Percentiles rank a stretch among this genome's conserved stretches.
phyloP scores from a whole-genome alignment of 176 grass and related monocot genomes.

The Alopecurus myosuroides region DNA sequence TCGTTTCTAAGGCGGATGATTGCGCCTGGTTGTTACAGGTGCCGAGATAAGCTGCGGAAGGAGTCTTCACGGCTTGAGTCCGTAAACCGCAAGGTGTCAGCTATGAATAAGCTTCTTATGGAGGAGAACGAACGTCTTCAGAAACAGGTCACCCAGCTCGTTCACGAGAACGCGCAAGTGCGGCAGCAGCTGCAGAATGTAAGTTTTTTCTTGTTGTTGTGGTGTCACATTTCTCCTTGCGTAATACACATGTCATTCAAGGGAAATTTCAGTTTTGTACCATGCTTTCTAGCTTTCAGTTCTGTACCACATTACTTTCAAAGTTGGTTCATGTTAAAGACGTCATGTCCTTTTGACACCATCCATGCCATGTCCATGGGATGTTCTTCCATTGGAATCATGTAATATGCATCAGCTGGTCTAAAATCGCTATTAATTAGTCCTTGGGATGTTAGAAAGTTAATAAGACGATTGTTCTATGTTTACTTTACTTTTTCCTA shows the following conservation, averaged over 20 bases:
- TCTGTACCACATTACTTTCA: not conserved
- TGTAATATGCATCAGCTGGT: no score
- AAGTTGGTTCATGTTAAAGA: not conserved
- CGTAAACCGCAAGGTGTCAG: constrained; percentile 84
- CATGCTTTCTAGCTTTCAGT: not conserved
- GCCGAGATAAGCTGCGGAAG: constrained; percentile 91
- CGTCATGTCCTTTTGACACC: no score
- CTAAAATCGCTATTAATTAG: not conserved
- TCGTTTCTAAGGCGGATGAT: not conserved
- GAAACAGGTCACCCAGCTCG: constrained; percentile 92
- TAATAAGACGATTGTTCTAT: not conserved
- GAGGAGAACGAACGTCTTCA: constrained; percentile 98
- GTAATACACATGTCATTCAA: not conserved
- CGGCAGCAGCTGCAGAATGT: constrained; percentile 90
- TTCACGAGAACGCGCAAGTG: constrained; percentile 88
- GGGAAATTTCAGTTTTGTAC: not conserved
- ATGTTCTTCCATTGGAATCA: no score
- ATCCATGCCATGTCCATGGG: no score
- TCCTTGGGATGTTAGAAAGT: not conserved
- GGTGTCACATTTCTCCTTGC: not conserved
- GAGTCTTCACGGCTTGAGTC: constrained; percentile 82
- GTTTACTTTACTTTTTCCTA: not conserved
- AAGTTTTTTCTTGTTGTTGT: constrained; percentile 16
- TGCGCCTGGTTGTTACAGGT: constrained; percentile 35
- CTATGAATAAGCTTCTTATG: constrained; percentile 99